Percentiles rank a stretch among this genome's conserved stretches.
Conservation (phyloP, 805 yeast species). For the Ogataea methylovora region DNA sequence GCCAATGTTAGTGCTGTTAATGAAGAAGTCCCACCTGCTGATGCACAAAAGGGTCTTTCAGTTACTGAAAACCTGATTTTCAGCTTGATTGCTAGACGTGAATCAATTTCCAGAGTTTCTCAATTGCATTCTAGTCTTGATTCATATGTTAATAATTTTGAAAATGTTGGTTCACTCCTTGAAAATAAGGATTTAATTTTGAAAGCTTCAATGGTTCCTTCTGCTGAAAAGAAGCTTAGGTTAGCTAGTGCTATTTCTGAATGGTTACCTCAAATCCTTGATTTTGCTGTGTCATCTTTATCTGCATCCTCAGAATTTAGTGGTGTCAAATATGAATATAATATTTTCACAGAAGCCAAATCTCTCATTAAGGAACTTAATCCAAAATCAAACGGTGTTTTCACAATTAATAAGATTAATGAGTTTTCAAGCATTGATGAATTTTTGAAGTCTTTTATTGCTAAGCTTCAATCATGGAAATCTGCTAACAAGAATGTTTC, state of each 20-base stretch:
- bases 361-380: conserved; percentile 8
- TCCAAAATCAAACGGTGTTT: conserved; percentile 5
- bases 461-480: conserved; percentile 29
- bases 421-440: conserved; percentile 13
- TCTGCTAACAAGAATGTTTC: conserved; percentile 19
- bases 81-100: conserved; percentile 46
- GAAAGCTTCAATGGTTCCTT: conserved; percentile 2
- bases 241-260: conserved; percentile 5
- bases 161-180: background rate
- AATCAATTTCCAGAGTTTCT: conserved; percentile 32
- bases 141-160: conserved; percentile 2
- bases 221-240: background rate
- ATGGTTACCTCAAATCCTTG: conserved; percentile 32
- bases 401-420: conserved; percentile 8
- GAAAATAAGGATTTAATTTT: background rate
- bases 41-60: conserved; percentile 70
- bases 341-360: conserved; percentile 20
- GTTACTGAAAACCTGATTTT: conserved; percentile 65
- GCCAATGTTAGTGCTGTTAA: conserved; percentile 51
- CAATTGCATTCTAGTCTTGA: conserved; percentile 7
- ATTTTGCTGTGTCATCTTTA: conserved; percentile 21
- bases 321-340: conserved; percentile 1
- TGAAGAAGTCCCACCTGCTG: conserved; percentile 69
- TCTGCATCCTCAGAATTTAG: conserved; percentile 7
- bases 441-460: conserved; percentile 19